A percentile compares a stretch with the other conserved stretches of the same genome.
Conservation (phyloP, 2,329 filamentous ascomycete genomes). For the Cercospora beticola region DNA sequence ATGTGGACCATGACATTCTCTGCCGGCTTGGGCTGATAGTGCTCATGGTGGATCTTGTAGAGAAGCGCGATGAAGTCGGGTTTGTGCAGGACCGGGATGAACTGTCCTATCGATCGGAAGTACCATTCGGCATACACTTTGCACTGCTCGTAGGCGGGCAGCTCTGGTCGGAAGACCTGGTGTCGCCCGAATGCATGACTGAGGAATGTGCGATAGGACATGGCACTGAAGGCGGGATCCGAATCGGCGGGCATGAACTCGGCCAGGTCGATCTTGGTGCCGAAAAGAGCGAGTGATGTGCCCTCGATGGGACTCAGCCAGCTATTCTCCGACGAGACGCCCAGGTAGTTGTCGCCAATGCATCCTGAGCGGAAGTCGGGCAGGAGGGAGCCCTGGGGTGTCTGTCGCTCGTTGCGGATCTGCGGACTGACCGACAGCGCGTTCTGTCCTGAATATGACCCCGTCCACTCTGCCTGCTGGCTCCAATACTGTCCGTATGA, state of each 20-base stretch:
- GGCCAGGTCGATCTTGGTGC: conserved; percentile 75
- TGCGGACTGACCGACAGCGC: conserved; percentile 2
- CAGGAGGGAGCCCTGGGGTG: conserved; percentile 33
- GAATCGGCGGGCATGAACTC: conserved; percentile 67
- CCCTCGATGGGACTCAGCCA: conserved; percentile 72
- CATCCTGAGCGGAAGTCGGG: conserved; percentile 50
- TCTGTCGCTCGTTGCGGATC: conserved; percentile 16
- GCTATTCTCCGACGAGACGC: conserved; percentile 61
- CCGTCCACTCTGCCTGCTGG: conserved; percentile 12
- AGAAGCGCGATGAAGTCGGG: conserved; percentile 70
- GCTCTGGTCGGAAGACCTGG: conserved; percentile 56
- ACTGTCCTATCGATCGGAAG: conserved; percentile 69
- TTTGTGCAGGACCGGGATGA: conserved; percentile 74
- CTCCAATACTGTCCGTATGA: conserved; percentile 15
- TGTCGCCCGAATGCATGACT: conserved; percentile 61
- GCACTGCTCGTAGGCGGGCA: conserved; percentile 65
- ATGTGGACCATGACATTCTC: conserved; percentile 74
- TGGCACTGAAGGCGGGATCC: conserved; percentile 60
- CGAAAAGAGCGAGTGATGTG: conserved; percentile 73
- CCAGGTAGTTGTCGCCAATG: conserved; percentile 64
- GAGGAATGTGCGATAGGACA: conserved; percentile 70
- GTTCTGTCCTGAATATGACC: neutral
- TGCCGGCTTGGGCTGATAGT: conserved; percentile 60
- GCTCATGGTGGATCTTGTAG: conserved; percentile 68
- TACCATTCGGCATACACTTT: conserved; percentile 73